These are phyloP conservation scores for Globisporangium recalcitrans DNA, from an alignment of 352 stramenopile genomes.

Conservation along the genomic window DNA sequence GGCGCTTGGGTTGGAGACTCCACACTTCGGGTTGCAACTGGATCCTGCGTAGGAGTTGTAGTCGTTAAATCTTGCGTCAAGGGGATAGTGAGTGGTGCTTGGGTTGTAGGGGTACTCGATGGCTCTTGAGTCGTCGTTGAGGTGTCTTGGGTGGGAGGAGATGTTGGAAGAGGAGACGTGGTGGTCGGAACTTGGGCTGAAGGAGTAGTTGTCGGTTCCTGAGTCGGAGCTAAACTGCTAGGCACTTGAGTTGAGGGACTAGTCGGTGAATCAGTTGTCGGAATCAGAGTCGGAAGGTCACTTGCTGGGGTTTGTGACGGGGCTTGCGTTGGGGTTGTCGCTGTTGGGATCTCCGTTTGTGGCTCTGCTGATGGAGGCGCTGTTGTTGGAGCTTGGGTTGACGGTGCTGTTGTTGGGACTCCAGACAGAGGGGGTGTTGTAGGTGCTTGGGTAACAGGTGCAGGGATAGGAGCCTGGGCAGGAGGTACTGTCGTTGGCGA, in stretches of 20 bases:
- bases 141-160: background rate
- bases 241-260: background rate
- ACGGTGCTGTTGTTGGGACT: background rate
- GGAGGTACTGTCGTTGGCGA: background rate
- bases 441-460: background rate
- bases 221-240: background rate
- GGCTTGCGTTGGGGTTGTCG: background rate
- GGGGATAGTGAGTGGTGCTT: background rate
- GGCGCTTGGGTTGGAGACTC: background rate
- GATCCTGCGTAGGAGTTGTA: background rate
- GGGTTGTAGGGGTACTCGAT: background rate
- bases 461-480: background rate
- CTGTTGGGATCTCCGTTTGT: background rate
- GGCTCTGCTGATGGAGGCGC: background rate
- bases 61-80: background rate
- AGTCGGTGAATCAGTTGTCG: background rate
- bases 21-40: background rate
- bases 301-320: conserved; percentile 1
- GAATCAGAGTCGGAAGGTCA: conserved; percentile 1
- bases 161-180: background rate
- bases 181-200: background rate
- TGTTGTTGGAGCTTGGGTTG: background rate
- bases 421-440: background rate
- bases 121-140: background rate
- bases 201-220: background rate